Evolutionary conservation across 1,284 basidiomycete genomes (phyloP).

Genomic region (Ceratobasidium papillatum): DNA sequence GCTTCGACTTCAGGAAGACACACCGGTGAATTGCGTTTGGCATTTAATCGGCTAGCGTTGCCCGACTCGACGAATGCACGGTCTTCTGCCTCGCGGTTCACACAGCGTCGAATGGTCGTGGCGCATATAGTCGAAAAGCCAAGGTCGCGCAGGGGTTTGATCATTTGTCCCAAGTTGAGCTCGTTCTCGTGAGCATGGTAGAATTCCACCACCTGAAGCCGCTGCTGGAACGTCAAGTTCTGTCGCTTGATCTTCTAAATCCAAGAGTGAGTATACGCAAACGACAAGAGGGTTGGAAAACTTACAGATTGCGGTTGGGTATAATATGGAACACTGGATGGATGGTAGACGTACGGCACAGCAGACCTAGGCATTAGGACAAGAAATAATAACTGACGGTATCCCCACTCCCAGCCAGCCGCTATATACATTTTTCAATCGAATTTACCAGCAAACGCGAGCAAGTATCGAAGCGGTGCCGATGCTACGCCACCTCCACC

Average conservation of each 20-base stretch:
- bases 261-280: background rate
- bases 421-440: background rate
- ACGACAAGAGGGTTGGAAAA: background rate
- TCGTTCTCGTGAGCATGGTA: background rate
- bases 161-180: background rate
- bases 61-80: background rate
- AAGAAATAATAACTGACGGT: background rate
- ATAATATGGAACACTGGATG: background rate
- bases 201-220: background rate
- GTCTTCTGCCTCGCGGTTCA: background rate
- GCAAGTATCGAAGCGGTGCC: background rate
- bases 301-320: background rate
- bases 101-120: background rate
- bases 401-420: background rate
- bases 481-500: background rate
- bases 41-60: background rate
- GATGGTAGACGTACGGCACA: background rate
- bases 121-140: slow-evolving; percentile 1
- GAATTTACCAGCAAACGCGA: background rate
- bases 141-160: background rate
- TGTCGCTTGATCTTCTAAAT: background rate
- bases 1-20: slow-evolving; percentile 11
- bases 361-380: background rate
- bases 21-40: background rate
- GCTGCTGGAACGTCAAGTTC: slow-evolving; percentile 11